A percentile compares a stretch with the other conserved stretches of the same genome.
Conservation (phyloP, 495 filamentous ascomycete genomes). For the Hypoxylon intermedium region DNA sequence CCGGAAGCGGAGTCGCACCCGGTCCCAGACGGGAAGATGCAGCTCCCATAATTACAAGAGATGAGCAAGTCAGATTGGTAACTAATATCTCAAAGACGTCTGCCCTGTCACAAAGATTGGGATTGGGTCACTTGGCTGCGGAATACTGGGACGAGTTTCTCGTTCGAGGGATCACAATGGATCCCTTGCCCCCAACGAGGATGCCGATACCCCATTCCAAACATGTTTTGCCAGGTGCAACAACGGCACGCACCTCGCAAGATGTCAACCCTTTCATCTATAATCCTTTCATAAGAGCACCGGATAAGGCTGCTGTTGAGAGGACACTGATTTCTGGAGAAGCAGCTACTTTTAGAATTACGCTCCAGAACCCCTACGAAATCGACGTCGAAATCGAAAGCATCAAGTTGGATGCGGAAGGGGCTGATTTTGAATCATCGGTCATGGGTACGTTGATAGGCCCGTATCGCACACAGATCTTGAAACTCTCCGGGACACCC, state of each 20-base stretch:
- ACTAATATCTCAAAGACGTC: conserved; percentile 87
- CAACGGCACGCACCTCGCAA: conserved; percentile 58
- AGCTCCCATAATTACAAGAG: conserved; percentile 70
- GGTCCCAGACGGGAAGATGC: conserved; percentile 66
- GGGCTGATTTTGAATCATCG: conserved; percentile 70
- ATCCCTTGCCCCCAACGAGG: conserved; percentile 53
- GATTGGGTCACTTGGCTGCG: conserved; percentile 70
- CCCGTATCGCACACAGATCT: conserved; percentile 79
- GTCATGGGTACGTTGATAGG: conserved; percentile 72
- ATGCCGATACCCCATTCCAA: conserved; percentile 76
- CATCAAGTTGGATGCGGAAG: conserved; percentile 75
- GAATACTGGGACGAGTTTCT: conserved; percentile 98
- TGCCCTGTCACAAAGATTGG: conserved; percentile 74
- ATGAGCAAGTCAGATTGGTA: conserved; percentile 82
- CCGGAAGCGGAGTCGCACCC: conserved; percentile 78
- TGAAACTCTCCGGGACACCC: conserved; percentile 74
- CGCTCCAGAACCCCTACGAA: conserved; percentile 91
- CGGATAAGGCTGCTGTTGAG: conserved; percentile 63
- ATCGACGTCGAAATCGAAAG: conserved; percentile 89
- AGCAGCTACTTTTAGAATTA: conserved; percentile 74
- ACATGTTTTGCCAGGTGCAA: conserved; percentile 70
- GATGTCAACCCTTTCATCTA: conserved; percentile 88
- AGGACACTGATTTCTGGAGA: conserved; percentile 78
- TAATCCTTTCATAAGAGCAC: conserved; percentile 81
- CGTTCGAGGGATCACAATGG: conserved; percentile 77